Evolutionary conservation across 140 eudicot species (phyloP).

Genomic region (Erigeron philadelphicus): DNA sequence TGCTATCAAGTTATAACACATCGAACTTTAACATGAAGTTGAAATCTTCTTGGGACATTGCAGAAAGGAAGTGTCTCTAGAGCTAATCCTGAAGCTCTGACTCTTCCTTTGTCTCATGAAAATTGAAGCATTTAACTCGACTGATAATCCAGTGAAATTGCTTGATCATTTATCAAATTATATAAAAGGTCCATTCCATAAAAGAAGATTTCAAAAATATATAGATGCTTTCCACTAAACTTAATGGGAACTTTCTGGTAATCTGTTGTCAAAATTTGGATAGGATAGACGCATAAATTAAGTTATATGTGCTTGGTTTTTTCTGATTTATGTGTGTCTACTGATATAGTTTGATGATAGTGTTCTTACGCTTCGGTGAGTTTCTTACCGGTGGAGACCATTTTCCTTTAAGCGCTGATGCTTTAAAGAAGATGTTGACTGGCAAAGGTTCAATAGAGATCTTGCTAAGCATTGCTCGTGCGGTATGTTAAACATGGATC

Average conservation of each 20-base stretch:
- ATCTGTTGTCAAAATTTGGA: background rate
- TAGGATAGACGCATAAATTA: background rate
- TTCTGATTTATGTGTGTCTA: conserved; percentile 25
- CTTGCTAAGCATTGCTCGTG: conserved; percentile 63
- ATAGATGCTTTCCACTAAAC: no score
- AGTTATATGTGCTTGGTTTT: background rate
- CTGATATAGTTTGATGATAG: conserved; percentile 51
- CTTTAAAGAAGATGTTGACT: conserved; percentile 76
- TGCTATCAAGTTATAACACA: no score
- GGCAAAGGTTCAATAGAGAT: conserved; percentile 84
- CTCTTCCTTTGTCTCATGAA: background rate
- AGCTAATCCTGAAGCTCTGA: no score
- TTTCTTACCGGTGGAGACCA: conserved; percentile 73
- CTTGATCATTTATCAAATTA: background rate
- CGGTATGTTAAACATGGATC: conserved; percentile 47
- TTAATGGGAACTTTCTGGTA: background rate
- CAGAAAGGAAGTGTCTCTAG: no score
- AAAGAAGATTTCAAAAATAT: no score
- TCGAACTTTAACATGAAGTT: no score
- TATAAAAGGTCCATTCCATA: background rate
- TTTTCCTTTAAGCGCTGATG: conserved; percentile 84
- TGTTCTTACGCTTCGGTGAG: conserved; percentile 70
- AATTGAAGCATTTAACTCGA: background rate
- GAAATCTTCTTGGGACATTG: no score
- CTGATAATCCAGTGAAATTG: background rate